Base-by-base conservation (phyloP, 495 filamentous ascomycete genomes). In the Hypoxylon intermedium region DNA sequence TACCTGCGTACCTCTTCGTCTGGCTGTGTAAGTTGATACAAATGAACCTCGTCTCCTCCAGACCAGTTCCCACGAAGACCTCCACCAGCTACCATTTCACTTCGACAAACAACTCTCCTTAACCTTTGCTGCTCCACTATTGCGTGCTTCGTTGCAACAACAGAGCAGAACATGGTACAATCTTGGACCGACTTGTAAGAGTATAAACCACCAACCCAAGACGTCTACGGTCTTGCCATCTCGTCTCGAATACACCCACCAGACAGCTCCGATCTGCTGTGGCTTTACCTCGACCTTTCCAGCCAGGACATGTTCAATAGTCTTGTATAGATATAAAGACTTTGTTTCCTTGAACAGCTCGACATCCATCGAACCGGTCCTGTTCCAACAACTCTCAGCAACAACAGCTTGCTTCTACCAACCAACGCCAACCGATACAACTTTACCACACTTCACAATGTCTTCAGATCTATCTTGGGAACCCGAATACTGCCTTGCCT, bases 401-500 rank as follows among this genome's bases (percentile, higher is more conserved):
- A 45, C 16, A 48, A 26, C 34, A 16, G 34, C 37, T 21, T 26
- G 23, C 30, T 26, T 24, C 30, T 47, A 60, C 62, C 2, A 42
- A 44, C 23, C 26, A 52, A 31, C 60, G 16, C 53, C 47, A 46
- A 65, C 47, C 53, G 48, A 52, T 53, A 55, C 52, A 51, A 53
- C 46, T 37, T 41, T 50, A 64, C 52, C 62, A 19, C 45, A 47
- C 41, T 34, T 26, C 71, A 78, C 71, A 63, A 81, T 83, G 78
- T 80, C 78, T 65, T 87, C 87, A 78, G 83, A 89, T 63, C 87
- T 90, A 71, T 71, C 68, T 13, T 97, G 93, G 92, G 91, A 88
- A 60, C 89, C 86, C 62, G 91, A 97, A 74, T 96, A 90, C 83
- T 98, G 93, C 79, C 86, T 98, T 56, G 87, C 87, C 80, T 98